Evolutionary conservation across 1,139 yeast species (phyloP).

Genomic region (Geotrichum australiense): DNA sequence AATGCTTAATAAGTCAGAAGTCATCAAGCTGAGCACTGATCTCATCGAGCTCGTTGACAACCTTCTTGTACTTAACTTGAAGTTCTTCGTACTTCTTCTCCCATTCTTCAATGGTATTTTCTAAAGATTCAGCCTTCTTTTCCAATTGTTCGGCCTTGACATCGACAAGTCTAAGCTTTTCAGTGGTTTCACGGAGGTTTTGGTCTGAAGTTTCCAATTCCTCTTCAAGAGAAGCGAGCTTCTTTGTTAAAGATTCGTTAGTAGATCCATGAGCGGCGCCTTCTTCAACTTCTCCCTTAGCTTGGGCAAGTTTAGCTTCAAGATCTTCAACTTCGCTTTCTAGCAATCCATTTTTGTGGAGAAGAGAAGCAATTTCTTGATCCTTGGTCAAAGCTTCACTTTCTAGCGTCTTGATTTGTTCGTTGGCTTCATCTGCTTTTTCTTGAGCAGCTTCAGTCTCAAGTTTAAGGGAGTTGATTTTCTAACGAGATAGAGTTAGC

Average conservation of each 20-base stretch:
- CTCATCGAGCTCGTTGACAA: constrained; percentile 89
- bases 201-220: constrained; percentile 90
- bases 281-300: constrained; percentile 88
- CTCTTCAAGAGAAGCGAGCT: constrained; percentile 86
- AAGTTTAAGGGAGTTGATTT: constrained; percentile 81
- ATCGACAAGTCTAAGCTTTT: constrained; percentile 91
- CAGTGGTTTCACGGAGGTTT: constrained; percentile 88
- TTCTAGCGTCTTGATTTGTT: constrained; percentile 80
- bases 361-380: constrained; percentile 86
- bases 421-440: constrained; percentile 81
- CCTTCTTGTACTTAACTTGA: constrained; percentile 68
- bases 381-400: constrained; percentile 89
- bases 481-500: constrained; percentile 38
- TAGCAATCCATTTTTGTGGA: constrained; percentile 84
- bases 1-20: constrained; percentile 37
- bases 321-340: constrained; percentile 89
- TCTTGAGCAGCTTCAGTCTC: constrained; percentile 98
- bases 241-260: constrained; percentile 86
- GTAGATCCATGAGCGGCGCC: constrained; percentile 83
- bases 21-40: constrained; percentile 90
- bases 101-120: constrained; percentile 85
- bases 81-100: constrained; percentile 90
- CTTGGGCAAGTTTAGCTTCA: constrained; percentile 70
- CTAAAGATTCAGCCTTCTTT: constrained; percentile 88
- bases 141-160: constrained; percentile 95